Base-by-base conservation (phyloP, 2,329 filamentous ascomycete species). In the Aspergillus ustus region DNA sequence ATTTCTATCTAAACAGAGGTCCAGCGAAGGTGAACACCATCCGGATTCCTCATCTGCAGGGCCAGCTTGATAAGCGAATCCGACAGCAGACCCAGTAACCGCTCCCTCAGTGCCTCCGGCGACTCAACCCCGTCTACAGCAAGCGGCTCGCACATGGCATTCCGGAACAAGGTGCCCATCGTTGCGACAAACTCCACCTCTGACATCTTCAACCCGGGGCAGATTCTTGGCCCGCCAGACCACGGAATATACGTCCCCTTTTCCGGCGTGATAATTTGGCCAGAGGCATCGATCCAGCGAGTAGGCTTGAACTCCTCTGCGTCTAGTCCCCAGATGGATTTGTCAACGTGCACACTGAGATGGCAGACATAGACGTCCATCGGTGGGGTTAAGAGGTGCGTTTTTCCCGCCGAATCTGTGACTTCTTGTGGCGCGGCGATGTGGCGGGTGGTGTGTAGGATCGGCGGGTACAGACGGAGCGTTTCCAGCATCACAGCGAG, bases 121-220 rank as follows among this genome's bases (percentile, higher is more conserved):
- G 9, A 13, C 11, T 40, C 34, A 1, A 40, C 13, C 9, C 34
- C 34, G 34, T 17, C 34, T 15, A 17, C 11, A 11, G 17, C 25
- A 6, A 68, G 22, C 19, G 66, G 62, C 50, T 70, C 55, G 37
- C 61, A 74, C 66, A 29, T 69, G 60, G 62, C 70, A 58, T 52
- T 70, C 58, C 72, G 65, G 34, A 83, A 72, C 13, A 84, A 64
- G 2, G 75, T 75, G 60, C 78, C 68, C 25, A 86, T 67, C 2
- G 81, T 77, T 13, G 77, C 78, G 4, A 80, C 78, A 68, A 85
- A 85, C 68, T 86, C 84, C 2, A 86, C 83, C 70, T 86, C 81
- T 1, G 83, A 75, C 76, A 86, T 83, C 66, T 84, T 85, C 73
- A 81, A 77, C 1, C 84, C 84, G 0, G 83, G 82, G 67, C 84